Conservation (phyloP, 805 yeast genomes). For the Saturnispora bothae region DNA sequence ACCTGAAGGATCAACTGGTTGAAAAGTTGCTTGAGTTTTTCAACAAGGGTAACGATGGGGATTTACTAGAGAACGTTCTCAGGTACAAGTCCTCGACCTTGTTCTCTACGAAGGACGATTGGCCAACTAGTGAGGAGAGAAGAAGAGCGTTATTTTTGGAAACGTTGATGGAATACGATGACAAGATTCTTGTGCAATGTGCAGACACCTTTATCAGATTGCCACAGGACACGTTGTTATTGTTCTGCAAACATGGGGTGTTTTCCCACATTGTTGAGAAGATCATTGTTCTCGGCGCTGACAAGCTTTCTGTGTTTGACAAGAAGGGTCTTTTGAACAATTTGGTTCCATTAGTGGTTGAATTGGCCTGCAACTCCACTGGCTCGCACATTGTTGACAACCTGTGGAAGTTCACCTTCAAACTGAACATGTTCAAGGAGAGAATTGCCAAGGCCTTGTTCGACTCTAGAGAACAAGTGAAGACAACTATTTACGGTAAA, state of each 20-base stretch:
- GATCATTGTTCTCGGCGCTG: conserved; percentile 33
- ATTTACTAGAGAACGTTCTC: conserved; percentile 58
- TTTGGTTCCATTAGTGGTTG: conserved; percentile 40
- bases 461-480: conserved; percentile 53
- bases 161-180: conserved; percentile 59
- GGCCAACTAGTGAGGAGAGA: conserved; percentile 90
- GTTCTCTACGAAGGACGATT: conserved; percentile 74
- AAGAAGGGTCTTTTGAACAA: conserved; percentile 59
- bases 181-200: conserved; percentile 43
- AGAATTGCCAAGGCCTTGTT: conserved; percentile 63
- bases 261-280: conserved; percentile 82
- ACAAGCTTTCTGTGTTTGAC: conserved; percentile 37
- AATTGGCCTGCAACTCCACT: conserved; percentile 70
- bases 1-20: conserved; percentile 50
- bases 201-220: conserved; percentile 51
- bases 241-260: conserved; percentile 82
- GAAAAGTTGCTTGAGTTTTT: conserved; percentile 36
- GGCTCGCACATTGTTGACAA: conserved; percentile 88
- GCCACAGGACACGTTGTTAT: conserved; percentile 49
- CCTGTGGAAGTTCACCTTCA: conserved; percentile 68
- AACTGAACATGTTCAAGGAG: conserved; percentile 76
- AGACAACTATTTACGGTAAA: conserved; percentile 79
- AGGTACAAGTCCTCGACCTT: conserved; percentile 59
- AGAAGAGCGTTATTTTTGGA: conserved; percentile 68
- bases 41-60: conserved; percentile 27